A percentile compares a stretch with the other conserved stretches of the same genome.
These are phyloP conservation scores for Suillus luteus DNA, from an alignment of 768 basidiomycete species.

Conservation along the genomic window DNA sequence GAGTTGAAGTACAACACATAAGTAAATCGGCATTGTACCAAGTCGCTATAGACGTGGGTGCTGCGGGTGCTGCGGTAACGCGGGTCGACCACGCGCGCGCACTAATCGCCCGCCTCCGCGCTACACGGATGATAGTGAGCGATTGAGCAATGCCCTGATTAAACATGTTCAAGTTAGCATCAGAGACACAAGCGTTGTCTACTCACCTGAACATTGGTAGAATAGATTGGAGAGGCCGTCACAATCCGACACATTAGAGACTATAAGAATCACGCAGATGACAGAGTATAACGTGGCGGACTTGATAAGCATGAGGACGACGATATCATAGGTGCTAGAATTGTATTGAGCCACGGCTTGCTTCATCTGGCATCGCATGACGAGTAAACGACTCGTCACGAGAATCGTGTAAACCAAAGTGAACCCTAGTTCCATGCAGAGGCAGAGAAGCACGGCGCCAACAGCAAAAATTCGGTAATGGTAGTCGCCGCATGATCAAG, in stretches of 20 bases:
- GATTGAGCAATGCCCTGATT: conserved; percentile 36
- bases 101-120: conserved; percentile 27
- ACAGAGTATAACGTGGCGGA: conserved; percentile 34
- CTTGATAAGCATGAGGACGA: conserved; percentile 39
- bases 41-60: neutral
- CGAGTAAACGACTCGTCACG: conserved; percentile 33
- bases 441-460: conserved; percentile 29
- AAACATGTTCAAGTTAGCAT: neutral
- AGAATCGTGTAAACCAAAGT: conserved; percentile 35
- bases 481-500: conserved; percentile 8
- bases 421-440: conserved; percentile 31
- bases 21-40: neutral
- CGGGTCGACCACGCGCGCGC: neutral
- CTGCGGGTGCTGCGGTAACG: neutral
- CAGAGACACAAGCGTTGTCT: neutral
- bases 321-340: conserved; percentile 24
- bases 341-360: neutral
- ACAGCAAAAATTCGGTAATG: conserved; percentile 23
- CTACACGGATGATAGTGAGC: conserved; percentile 39
- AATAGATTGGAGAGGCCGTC: conserved; percentile 31
- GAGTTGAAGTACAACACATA: neutral
- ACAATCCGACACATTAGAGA: conserved; percentile 28
- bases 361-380: conserved; percentile 20
- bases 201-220: conserved; percentile 34
- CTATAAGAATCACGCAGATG: conserved; percentile 34